These are phyloP conservation scores for Russula brevipes DNA, from an alignment of 768 basidiomycete species.

Conservation along the genomic window DNA sequence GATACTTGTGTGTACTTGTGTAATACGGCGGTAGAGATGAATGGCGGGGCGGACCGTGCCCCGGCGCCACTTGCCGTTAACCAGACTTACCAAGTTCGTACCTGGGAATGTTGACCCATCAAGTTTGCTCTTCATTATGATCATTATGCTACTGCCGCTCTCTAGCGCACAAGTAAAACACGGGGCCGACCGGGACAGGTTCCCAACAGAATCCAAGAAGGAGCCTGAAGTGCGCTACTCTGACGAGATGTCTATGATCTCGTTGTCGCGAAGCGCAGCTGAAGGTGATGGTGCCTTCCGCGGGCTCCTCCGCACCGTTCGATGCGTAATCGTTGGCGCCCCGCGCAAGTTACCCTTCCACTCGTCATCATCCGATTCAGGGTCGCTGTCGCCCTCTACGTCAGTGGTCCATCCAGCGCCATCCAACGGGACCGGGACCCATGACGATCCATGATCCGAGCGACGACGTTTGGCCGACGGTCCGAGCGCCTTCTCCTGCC, in stretches of 20 bases:
- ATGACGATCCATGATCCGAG: neutral
- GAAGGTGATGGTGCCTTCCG: neutral
- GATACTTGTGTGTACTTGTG: too few relatives aligned
- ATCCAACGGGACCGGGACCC: neutral
- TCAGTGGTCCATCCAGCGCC: neutral
- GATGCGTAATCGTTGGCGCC: neutral
- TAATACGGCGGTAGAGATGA: too few relatives aligned
- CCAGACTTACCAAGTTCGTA: too few relatives aligned
- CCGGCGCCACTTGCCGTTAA: too few relatives aligned
- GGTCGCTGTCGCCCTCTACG: neutral
- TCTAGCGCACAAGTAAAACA: too few relatives aligned
- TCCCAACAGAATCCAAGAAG: too few relatives aligned
- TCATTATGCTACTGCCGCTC: too few relatives aligned
- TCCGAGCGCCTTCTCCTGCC: neutral
- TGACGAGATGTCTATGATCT: conserved; percentile 21
- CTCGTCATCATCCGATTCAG: neutral
- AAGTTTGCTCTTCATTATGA: too few relatives aligned
- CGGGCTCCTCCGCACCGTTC: neutral
- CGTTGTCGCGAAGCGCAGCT: neutral
- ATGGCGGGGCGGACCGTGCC: too few relatives aligned
- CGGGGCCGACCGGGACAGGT: too few relatives aligned
- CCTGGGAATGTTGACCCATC: too few relatives aligned
- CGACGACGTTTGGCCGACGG: conserved; percentile 14
- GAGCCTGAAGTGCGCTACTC: neutral
- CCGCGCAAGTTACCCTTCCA: conserved; percentile 14